Base-by-base conservation (phyloP, 129 eudicot species). In the Chrysanthemum lavandulifolium region DNA sequence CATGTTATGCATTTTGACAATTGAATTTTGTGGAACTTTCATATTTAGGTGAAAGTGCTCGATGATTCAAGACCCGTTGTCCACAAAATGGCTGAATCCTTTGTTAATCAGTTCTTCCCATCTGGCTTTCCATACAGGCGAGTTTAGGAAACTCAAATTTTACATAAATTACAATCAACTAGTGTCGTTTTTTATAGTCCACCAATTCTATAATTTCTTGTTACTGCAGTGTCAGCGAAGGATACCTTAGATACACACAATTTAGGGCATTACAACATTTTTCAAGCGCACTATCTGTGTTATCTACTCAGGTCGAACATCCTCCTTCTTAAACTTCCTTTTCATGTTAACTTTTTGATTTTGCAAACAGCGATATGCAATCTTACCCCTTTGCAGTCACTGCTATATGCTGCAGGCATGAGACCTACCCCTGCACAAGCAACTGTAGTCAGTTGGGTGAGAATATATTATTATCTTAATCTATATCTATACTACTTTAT, bases 351-450 rank as follows among this genome's bases (percentile, higher is more conserved):
- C 67, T 52, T 6, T 61, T 64, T 15, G 31, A 18, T 33, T 61
- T 52, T 25, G 29, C 36, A 49, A 55, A 21, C 52, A 19, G 52
- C 2, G 49, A 77, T 64, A 11, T 33, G 19, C 65, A 40, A 15
- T 25, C 43, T 78, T 64, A 78, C 61, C 72, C 73, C 68, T 72
- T 86, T 86, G 83, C 94, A 95, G 99, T 90, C 99, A 57, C 80
- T 95, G 68, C 81, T 95, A 75, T 88, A 86, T 84, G 99, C 97
- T 86, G 99, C 99, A 81, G 99, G 99, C 58, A 83, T 95, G 74
- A 87, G 99, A 57, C 97, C 97, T 73, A 84, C 96, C 49, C 99
- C 99, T 61, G 99, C 99, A 52, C 99, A 95, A 82, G 96, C 99
- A 23, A 95, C 99, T 68, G 99, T 86, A 47, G 97, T 95, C 56